Evolutionary conservation across 768 basidiomycete species (phyloP).

Genomic region (Pholiota conissans): DNA sequence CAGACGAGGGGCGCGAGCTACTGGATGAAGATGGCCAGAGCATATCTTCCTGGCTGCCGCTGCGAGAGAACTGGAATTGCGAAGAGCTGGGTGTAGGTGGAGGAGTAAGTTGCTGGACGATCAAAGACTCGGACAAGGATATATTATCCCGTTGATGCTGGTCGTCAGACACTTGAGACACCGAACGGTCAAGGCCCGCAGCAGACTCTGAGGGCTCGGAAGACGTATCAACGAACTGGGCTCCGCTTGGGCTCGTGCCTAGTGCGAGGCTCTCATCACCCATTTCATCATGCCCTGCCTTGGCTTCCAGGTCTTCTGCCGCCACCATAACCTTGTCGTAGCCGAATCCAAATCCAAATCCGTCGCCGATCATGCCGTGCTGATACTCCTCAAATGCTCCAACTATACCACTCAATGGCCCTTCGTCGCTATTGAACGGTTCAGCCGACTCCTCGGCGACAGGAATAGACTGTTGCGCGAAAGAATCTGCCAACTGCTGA

Average conservation of each 20-base stretch:
- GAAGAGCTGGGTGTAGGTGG: background rate
- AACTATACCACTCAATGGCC: background rate
- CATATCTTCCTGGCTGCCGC: background rate
- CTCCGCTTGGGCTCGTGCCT: slow-evolving; percentile 9
- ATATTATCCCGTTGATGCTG: background rate
- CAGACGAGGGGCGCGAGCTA: background rate
- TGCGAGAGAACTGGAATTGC: background rate
- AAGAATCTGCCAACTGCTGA: background rate
- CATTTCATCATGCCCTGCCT: slow-evolving; percentile 5
- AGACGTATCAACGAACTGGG: slow-evolving; percentile 1
- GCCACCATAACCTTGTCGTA: slow-evolving; percentile 16
- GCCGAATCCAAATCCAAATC: slow-evolving; percentile 15
- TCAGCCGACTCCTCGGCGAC: background rate
- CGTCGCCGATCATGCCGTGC: slow-evolving; percentile 8
- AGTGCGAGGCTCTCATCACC: slow-evolving; percentile 11
- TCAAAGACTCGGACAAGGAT: background rate
- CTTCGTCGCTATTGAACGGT: background rate
- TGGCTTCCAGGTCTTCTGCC: slow-evolving; percentile 12
- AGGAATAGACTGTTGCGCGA: background rate
- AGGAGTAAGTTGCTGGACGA: background rate
- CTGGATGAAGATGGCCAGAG: background rate
- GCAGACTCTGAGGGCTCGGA: background rate
- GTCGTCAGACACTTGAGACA: background rate
- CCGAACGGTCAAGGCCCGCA: background rate
- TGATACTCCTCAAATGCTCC: background rate